A percentile compares a stretch with the other conserved stretches of the same genome.
Evolutionary conservation across 257 asterid species (phyloP).

Genomic region (Ilex asprella): DNA sequence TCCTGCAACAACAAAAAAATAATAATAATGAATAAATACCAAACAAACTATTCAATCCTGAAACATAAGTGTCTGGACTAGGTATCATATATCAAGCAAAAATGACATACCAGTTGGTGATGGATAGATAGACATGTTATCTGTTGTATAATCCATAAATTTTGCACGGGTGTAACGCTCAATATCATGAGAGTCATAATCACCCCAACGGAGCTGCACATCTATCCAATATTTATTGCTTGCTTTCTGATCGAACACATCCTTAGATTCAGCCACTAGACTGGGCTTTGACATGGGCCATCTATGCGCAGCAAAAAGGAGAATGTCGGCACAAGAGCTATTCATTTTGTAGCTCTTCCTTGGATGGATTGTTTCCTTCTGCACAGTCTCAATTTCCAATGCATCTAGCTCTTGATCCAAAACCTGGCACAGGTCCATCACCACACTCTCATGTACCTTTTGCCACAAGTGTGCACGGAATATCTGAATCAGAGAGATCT

Average conservation of each 20-base stretch:
- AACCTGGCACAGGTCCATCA: slow-evolving; percentile 99
- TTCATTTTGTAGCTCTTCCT: slow-evolving; percentile 99
- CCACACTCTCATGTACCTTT: slow-evolving; percentile 98
- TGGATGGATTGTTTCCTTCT: slow-evolving; percentile 97
- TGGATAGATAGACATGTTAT: slow-evolving; percentile 98
- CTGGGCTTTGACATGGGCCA: slow-evolving; percentile 99
- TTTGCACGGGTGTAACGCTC: slow-evolving; percentile 95
- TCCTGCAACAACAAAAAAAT: slow-evolving; percentile 39
- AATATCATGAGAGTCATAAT: slow-evolving; percentile 96
- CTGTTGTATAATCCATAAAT: slow-evolving; percentile 97
- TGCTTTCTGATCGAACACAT: slow-evolving; percentile 97
- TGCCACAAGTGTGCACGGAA: slow-evolving; percentile 99
- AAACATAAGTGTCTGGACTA: not conserved
- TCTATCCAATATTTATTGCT: slow-evolving; percentile 98
- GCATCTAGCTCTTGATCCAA: slow-evolving; percentile 98
- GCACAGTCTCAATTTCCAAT: slow-evolving; percentile 95
- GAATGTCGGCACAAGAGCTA: slow-evolving; percentile 95
- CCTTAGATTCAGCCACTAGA: slow-evolving; percentile 97
- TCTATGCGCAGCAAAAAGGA: slow-evolving; percentile 98
- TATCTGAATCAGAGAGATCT: slow-evolving; percentile 93
- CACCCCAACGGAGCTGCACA: slow-evolving; percentile 99
- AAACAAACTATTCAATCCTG: not conserved
- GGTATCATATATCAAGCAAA: no score
- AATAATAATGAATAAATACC: not conserved
- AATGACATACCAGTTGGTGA: slow-evolving; percentile 77